These are phyloP conservation scores for Catharanthus roseus DNA, from an alignment of 257 asterid species.

Conservation along the genomic window DNA sequence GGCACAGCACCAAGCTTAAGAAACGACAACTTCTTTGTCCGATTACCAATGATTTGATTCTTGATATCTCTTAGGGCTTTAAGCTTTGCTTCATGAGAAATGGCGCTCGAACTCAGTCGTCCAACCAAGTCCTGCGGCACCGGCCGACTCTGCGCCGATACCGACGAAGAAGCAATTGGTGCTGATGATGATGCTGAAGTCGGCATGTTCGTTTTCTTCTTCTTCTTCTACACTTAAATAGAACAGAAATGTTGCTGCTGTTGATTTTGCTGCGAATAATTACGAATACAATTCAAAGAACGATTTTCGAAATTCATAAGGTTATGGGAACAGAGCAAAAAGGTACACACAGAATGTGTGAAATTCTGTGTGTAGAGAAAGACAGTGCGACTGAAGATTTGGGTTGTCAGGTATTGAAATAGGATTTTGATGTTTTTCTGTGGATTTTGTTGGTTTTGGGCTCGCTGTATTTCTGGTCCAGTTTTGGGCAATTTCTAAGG, in stretches of 20 bases:
- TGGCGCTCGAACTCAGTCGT: slow-evolving; percentile 38
- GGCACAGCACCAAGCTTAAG: slow-evolving; percentile 88
- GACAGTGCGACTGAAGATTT: not conserved
- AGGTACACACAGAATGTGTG: not conserved
- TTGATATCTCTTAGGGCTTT: slow-evolving; percentile 74
- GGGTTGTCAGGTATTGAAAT: not conserved
- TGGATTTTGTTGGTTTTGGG: slow-evolving; percentile 3
- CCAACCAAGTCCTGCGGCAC: slow-evolving; percentile 63
- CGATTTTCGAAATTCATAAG: not conserved
- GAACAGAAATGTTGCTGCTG: not conserved
- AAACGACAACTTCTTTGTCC: slow-evolving; percentile 68
- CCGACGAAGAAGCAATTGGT: not conserved
- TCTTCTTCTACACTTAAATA: not conserved
- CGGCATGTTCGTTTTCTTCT: slow-evolving; percentile 21
- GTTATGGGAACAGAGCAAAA: not conserved
- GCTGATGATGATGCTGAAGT: slow-evolving; percentile 17
- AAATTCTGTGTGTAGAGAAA: not conserved
- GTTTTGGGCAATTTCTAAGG: no score
- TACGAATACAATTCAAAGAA: not conserved
- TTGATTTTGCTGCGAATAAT: not conserved
- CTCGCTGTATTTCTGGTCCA: no score
- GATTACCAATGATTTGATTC: slow-evolving; percentile 91
- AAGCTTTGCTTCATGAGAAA: slow-evolving; percentile 47
- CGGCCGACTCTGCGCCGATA: slow-evolving; percentile 30
- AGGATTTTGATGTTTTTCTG: not conserved